Conservation (phyloP, 352 stramenopile genomes). For the Pythium sp. region DNA sequence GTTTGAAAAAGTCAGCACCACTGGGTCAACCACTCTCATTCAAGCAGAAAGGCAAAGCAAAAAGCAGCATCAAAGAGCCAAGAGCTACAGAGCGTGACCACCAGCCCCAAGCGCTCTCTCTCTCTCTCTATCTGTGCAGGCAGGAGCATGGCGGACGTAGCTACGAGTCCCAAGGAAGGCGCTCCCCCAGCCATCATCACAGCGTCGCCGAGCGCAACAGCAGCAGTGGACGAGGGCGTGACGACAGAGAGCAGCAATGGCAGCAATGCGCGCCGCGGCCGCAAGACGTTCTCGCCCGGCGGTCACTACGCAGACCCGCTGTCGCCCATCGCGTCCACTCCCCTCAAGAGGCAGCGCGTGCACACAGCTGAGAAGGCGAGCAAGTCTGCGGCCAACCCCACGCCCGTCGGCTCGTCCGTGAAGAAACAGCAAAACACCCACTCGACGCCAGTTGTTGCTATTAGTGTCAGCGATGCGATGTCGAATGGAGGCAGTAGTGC, state of each 20-base stretch:
- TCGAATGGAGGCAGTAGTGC: slow-evolving; percentile 20
- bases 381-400: slow-evolving; percentile 45
- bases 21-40: neutral
- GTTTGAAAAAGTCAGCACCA: neutral
- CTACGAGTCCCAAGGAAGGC: slow-evolving; percentile 2
- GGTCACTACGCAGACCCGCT: slow-evolving; percentile 77
- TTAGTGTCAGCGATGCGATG: neutral
- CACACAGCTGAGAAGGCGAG: slow-evolving; percentile 41
- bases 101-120: neutral
- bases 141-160: slow-evolving; percentile 16
- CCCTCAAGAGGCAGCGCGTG: slow-evolving; percentile 70
- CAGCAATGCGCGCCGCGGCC: slow-evolving; percentile 1
- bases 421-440: slow-evolving; percentile 16
- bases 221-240: slow-evolving; percentile 15
- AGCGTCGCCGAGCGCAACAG: slow-evolving; percentile 18
- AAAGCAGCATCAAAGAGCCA: neutral
- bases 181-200: slow-evolving; percentile 18
- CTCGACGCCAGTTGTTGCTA: neutral
- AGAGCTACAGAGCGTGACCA: neutral
- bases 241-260: slow-evolving; percentile 11
- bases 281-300: slow-evolving; percentile 17
- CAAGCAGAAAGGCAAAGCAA: slow-evolving; percentile 8
- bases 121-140: neutral
- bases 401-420: slow-evolving; percentile 14
- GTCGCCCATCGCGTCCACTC: slow-evolving; percentile 83